These are phyloP conservation scores for Xylariomycetidae sp. DNA, from an alignment of 2,329 filamentous ascomycete species.

Conservation along the genomic window DNA sequence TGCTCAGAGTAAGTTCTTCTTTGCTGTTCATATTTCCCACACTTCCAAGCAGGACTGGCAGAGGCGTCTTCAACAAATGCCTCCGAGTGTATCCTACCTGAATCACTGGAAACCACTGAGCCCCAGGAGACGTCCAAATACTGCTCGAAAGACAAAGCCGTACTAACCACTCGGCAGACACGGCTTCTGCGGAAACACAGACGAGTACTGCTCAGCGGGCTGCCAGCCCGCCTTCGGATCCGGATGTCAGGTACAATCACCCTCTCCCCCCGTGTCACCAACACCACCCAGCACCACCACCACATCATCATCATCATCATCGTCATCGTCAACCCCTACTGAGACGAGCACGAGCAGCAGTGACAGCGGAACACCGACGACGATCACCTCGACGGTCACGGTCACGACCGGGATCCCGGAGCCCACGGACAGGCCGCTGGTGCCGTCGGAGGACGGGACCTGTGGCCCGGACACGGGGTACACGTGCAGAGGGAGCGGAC, in stretches of 20 bases:
- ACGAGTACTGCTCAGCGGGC: slow-evolving; percentile 32
- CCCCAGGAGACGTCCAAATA: slow-evolving; percentile 1
- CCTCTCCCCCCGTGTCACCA: slow-evolving; percentile 10
- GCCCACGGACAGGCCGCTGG: slow-evolving; percentile 3
- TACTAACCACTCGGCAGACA: slow-evolving; percentile 17
- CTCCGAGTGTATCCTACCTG: no score
- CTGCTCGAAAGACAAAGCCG: neutral
- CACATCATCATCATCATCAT: slow-evolving; percentile 5
- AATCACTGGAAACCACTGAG: no score
- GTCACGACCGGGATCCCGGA: slow-evolving; percentile 4
- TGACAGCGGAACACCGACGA: slow-evolving; percentile 8
- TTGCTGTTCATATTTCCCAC: no score
- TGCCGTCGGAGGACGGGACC: slow-evolving; percentile 13
- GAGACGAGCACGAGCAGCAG: slow-evolving; percentile 15
- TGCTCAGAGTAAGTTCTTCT: slow-evolving; percentile 24
- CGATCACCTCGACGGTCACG: neutral
- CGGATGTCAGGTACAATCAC: slow-evolving; percentile 19
- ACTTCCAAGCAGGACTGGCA: no score
- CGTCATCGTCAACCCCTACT: slow-evolving; percentile 10
- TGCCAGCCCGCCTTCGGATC: slow-evolving; percentile 32
- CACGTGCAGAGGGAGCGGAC: slow-evolving; percentile 13
- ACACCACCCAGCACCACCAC: slow-evolving; percentile 11
- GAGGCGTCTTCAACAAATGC: no score
- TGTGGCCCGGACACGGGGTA: slow-evolving; percentile 14
- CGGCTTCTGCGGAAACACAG: slow-evolving; percentile 32